phyloP scores from a whole-genome alignment of 345 rosid genomes.

The Limnanthes douglasii region DNA sequence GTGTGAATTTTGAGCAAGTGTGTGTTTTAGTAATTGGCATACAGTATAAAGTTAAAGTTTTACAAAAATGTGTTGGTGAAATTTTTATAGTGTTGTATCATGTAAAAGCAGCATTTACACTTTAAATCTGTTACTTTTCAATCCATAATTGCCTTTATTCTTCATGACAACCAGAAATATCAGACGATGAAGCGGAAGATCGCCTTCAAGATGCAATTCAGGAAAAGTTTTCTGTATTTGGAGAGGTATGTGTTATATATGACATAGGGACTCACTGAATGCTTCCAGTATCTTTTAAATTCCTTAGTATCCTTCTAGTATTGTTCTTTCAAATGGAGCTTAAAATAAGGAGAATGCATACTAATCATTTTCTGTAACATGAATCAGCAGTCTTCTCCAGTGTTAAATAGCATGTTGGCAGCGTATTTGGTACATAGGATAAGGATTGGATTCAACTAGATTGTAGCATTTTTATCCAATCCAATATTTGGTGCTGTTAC shows the following conservation, averaged over 20 bases:
- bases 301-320: background rate
- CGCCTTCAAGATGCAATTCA: slow-evolving; percentile 88
- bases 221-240: slow-evolving; percentile 92
- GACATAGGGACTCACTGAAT: slow-evolving; percentile 6
- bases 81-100: slow-evolving; percentile 1
- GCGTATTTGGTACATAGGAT: no score
- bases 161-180: slow-evolving; percentile 52
- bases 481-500: no score
- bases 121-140: slow-evolving; percentile 5
- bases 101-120: background rate
- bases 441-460: no score
- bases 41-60: no score
- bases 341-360: no score
- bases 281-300: slow-evolving; percentile 5
- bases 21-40: no score
- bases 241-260: slow-evolving; percentile 53
- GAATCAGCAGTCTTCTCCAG: no score
- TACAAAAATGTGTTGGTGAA: no score
- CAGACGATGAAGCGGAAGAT: slow-evolving; percentile 97
- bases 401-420: no score
- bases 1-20: no score
- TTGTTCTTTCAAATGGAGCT: background rate
- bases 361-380: no score
- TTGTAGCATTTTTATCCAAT: no score
- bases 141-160: slow-evolving; percentile 6